A percentile compares a stretch with the other conserved stretches of the same genome.
These are phyloP conservation scores for Prosopis cineraria DNA, from an alignment of 306 rosid species.

Conservation along the genomic window DNA sequence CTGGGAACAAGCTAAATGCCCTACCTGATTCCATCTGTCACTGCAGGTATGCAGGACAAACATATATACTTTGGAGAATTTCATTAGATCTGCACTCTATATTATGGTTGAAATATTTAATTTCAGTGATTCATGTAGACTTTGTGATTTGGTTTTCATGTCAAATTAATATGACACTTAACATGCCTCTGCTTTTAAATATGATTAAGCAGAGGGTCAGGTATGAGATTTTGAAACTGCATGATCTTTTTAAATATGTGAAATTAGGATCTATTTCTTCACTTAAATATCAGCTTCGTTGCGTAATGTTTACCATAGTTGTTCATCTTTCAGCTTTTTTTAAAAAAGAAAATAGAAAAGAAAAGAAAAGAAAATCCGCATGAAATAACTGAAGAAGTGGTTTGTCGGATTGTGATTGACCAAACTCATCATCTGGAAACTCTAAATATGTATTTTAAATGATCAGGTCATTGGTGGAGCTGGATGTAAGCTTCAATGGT, in stretches of 20 bases:
- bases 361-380: too few relatives aligned
- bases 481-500: slow-evolving; percentile 84
- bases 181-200: background rate
- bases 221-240: background rate
- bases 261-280: background rate
- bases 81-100: background rate
- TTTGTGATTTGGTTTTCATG: background rate
- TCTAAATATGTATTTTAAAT: slow-evolving; percentile 24
- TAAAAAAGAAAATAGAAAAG: too few relatives aligned
- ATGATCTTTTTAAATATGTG: background rate
- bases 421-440: background rate
- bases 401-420: slow-evolving; percentile 2
- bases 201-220: background rate
- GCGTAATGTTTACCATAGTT: background rate
- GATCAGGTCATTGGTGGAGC: slow-evolving; percentile 89
- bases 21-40: slow-evolving; percentile 85
- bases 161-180: background rate
- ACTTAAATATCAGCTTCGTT: background rate
- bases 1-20: slow-evolving; percentile 69
- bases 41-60: slow-evolving; percentile 66
- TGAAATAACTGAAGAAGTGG: background rate
- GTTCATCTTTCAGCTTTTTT: background rate
- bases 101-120: background rate
- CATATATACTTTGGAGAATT: background rate
- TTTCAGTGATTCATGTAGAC: slow-evolving; percentile 1